Base-by-base conservation (phyloP, 2,329 filamentous ascomycete genomes). In the Sporothrix variecibatus region DNA sequence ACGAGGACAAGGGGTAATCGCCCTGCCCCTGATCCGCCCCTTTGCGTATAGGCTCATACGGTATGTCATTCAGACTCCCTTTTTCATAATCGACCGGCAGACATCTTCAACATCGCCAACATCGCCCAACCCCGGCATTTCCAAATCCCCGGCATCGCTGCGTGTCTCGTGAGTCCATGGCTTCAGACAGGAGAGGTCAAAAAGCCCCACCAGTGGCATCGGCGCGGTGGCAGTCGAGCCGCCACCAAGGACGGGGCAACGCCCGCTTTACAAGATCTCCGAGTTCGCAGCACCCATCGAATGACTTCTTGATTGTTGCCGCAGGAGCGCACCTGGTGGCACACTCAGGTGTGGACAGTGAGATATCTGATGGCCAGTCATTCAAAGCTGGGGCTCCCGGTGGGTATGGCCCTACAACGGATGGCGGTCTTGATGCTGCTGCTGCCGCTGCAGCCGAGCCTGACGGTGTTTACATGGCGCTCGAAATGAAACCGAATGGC, bases 381-480 rank as follows among this genome's bases (percentile, higher is more conserved):
- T 31, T 20, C 15, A n/a, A 12, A 23, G 34, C 8, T 34, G 31
- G 31, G 20, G 7, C 15, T 38, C 12, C 12, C 20, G 58, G 1
- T 38, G 20, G 31, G 15, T 7, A 38, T 23, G 31, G 31, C 31
- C 31, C 31, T 62, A 31, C 23, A 65, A 11, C 23, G n/a, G 12
- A 34, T 11, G 17, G 28, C 9, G 6, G 17, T 26, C 65, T 2
- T 34, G 46, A 49, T n/a, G 17, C 28, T 15, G 38, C 3, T 49
- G 7, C 43, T 20, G 28, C 23, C 12, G 43, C 6, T 12, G 28
- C 20, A n/a, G 43, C 26, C 28, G 46, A 53, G 6, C 3, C 38
- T 12, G 87, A 89, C 73, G 93, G 96, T 79, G 83, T 94, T 34
- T 87, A 97, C 74, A 93, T 97, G 90, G 93, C 94, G 0, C 84